These are phyloP conservation scores for Fusarium ramigenum DNA, from an alignment of 2,329 filamentous ascomycete species.

Conservation along the genomic window DNA sequence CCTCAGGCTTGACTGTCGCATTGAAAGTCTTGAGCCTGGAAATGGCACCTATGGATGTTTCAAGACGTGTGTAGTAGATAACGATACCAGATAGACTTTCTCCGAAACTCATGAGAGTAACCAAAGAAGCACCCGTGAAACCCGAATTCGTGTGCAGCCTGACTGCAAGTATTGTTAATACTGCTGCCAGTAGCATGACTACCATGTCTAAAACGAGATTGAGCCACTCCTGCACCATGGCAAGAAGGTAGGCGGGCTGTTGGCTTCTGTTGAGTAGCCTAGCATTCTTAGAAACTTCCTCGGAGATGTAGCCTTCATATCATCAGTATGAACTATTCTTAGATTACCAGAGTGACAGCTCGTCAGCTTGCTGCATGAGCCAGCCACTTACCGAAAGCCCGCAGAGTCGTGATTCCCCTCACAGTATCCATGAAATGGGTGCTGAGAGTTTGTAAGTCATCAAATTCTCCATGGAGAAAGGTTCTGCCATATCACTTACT, in stretches of 20 bases:
- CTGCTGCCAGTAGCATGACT: conserved; percentile 57
- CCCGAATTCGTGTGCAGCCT: conserved; percentile 48
- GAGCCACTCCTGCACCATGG: conserved; percentile 68
- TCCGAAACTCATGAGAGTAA: conserved; percentile 50
- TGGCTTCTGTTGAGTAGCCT: conserved; percentile 63
- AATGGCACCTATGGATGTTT: conserved; percentile 39
- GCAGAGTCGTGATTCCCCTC: conserved; percentile 62
- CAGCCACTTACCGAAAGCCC: conserved; percentile 62
- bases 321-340: no score
- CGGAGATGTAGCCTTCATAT: not conserved
- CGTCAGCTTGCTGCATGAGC: conserved; percentile 21
- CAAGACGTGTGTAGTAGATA: conserved; percentile 28
- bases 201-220: conserved; percentile 59
- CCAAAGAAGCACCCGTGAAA: conserved; percentile 51
- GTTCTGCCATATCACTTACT: conserved; percentile 13
- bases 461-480: not conserved
- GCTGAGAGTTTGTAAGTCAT: conserved; percentile 32
- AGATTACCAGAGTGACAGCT: not conserved
- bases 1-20: conserved; percentile 35
- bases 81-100: conserved; percentile 33
- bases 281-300: conserved; percentile 53
- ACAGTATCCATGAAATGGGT: conserved; percentile 66
- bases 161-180: conserved; percentile 59
- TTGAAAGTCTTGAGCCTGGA: conserved; percentile 33
- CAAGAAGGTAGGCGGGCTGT: conserved; percentile 65